A percentile compares a stretch with the other conserved stretches of the same genome.
These are phyloP conservation scores for Hemerocallis citrina DNA, from an alignment of 106 monocot genomes.

Conservation along the genomic window DNA sequence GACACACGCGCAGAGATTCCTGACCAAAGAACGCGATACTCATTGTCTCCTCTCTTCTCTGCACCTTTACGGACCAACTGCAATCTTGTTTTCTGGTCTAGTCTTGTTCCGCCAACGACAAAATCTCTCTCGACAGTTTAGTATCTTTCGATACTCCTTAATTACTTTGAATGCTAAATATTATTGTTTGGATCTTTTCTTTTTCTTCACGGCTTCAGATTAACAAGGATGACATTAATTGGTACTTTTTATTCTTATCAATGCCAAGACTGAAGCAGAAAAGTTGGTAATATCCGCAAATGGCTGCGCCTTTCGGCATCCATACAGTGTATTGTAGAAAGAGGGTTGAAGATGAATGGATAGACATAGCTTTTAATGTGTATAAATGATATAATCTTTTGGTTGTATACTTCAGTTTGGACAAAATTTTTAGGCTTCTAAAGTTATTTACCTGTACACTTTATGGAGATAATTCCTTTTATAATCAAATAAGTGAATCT, in stretches of 20 bases:
- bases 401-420: too few relatives aligned
- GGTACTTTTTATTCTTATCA: conserved; percentile 30
- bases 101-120: conserved; percentile 34
- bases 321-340: too few relatives aligned
- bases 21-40: conserved; percentile 33
- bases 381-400: too few relatives aligned
- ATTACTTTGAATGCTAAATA: too few relatives aligned
- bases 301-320: too few relatives aligned
- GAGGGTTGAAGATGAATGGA: too few relatives aligned
- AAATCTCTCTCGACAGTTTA: conserved; percentile 31
- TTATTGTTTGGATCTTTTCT: neutral
- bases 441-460: too few relatives aligned
- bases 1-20: conserved; percentile 26
- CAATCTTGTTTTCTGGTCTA: conserved; percentile 69
- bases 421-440: too few relatives aligned
- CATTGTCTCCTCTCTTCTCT: conserved; percentile 34
- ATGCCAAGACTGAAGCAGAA: conserved; percentile 25
- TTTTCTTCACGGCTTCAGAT: conserved; percentile 23
- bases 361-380: too few relatives aligned
- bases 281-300: too few relatives aligned
- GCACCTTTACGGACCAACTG: conserved; percentile 40
- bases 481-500: too few relatives aligned
- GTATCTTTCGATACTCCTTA: conserved; percentile 7
- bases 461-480: too few relatives aligned
- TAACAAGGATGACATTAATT: conserved; percentile 36